Evolutionary conservation across 2,329 filamentous ascomycete species (phyloP), one percentile per base, ranked within the genome.

Genomic region (Aspergillus cejpii): DNA sequence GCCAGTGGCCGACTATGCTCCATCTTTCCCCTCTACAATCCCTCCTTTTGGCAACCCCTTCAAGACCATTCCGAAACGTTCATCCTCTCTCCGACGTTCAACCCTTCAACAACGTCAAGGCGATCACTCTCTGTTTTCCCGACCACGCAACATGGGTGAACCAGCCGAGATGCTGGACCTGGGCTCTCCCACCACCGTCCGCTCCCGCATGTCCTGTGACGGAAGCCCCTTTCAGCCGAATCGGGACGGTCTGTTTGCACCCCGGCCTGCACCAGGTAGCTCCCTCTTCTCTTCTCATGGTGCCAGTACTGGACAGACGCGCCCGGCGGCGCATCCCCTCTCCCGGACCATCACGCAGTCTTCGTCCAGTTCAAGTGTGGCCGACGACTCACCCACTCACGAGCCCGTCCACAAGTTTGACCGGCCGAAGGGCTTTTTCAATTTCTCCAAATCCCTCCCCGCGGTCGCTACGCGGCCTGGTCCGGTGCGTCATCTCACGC

Each of bases 291-390:
- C 65, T 48, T 55, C 60, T 45, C 52, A 52, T 23, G 45, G 51
- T 19, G 59, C 52, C 37, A 53, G 50, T 8, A 56, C 66, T 41
- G 64, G 65, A 41, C 66, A 68, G 21, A 58, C 68, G 34, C 71
- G 74, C 34, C 75, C 65, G 39, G 47, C 60, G 40, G 66, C 85
- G 14, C 91, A 96, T 63, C 91, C 91, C 15, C 74, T 96, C 17
- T 95, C 91, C 5, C 81, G 88, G 50, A 86, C 87, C 0, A 74
- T 96, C 55, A 94, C 87, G 0, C 88, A 89, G 3, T 94, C 89
- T 0, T 91, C 87, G 1, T 94, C 89, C 2, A 81, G 77, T 42
- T 91, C 87, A 5, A 92, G 84, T 59, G 64, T 91, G 34, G 74
- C 76, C 1, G 87, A 90, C 51, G 87, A 91, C 39, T 80, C 81